A percentile compares a stretch with the other conserved stretches of the same genome.
These are phyloP conservation scores for Hypoxylon sp. DNA, from an alignment of 2,329 filamentous ascomycete genomes.

Conservation along the genomic window DNA sequence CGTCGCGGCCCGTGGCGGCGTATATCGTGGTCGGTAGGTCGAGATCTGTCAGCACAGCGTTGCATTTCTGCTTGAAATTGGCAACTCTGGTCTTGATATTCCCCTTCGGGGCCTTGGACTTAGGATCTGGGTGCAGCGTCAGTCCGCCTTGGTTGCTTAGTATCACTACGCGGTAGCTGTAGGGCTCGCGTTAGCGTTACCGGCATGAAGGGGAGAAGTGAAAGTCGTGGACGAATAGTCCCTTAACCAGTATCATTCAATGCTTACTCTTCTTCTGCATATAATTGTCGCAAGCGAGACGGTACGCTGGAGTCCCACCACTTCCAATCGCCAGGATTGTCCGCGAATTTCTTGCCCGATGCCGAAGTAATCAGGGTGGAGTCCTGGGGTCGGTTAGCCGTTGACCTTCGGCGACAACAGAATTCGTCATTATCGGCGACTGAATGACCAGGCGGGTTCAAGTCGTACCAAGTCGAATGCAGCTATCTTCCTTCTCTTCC, in stretches of 20 bases:
- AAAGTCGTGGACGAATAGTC: neutral
- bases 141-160: conserved; percentile 93
- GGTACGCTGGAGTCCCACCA: conserved; percentile 90
- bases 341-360: conserved; percentile 84
- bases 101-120: conserved; percentile 73
- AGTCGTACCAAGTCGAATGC: conserved; percentile 75
- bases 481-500: conserved; percentile 72
- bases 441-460: neutral
- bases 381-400: conserved; percentile 68
- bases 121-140: conserved; percentile 80
- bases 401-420: conserved; percentile 15
- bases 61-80: conserved; percentile 87
- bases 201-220: conserved; percentile 4
- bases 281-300: conserved; percentile 73
- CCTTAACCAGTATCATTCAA: neutral
- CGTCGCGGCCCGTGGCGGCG: conserved; percentile 86
- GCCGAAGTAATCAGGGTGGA: conserved; percentile 86
- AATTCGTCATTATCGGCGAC: neutral
- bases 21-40: conserved; percentile 85
- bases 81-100: conserved; percentile 72
- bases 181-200: neutral
- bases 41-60: conserved; percentile 77
- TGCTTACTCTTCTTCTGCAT: conserved; percentile 74
- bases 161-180: conserved; percentile 80
- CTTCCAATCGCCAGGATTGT: conserved; percentile 85